Evolutionary conservation across 306 rosid genomes (phyloP).

Genomic region (Corylus avellana): DNA sequence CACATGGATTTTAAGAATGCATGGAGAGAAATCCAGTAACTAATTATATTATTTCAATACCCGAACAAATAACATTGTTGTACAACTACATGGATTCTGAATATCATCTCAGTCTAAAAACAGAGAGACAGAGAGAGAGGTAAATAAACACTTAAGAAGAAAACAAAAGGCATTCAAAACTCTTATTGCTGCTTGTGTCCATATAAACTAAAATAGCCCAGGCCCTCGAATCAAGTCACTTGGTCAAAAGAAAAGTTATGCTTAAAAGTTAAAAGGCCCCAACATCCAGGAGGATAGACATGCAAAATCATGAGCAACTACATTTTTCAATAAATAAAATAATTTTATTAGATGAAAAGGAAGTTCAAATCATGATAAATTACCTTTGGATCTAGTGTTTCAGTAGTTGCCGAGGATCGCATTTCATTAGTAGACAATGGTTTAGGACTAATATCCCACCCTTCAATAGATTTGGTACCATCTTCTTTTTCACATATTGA

Average conservation of each 20-base stretch:
- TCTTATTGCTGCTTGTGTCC: background rate
- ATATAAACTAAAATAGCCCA: background rate
- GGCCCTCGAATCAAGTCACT: background rate
- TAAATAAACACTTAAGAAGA: background rate
- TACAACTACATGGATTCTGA: background rate
- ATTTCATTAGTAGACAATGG: conserved; percentile 44
- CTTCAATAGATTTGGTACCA: conserved; percentile 36
- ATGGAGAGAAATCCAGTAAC: conserved; percentile 19
- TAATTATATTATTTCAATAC: background rate
- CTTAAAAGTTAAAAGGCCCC: background rate
- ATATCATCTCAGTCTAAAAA: background rate
- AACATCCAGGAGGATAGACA: background rate
- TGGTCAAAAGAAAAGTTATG: background rate
- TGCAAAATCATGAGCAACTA: conserved; percentile 6
- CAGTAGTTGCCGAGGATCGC: conserved; percentile 40
- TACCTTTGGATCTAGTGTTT: conserved; percentile 47
- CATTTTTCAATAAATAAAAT: conserved; percentile 31
- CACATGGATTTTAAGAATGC: conserved; percentile 22
- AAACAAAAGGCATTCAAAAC: background rate
- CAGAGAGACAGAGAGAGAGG: background rate
- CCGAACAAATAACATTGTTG: conserved; percentile 1
- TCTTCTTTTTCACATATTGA: conserved; percentile 35
- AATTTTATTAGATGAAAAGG: conserved; percentile 8
- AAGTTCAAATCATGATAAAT: conserved; percentile 22
- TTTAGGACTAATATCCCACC: conserved; percentile 33